These are phyloP conservation scores for Posidonia oceanica DNA, from an alignment of 116 monocot species.

Conservation along the genomic window DNA sequence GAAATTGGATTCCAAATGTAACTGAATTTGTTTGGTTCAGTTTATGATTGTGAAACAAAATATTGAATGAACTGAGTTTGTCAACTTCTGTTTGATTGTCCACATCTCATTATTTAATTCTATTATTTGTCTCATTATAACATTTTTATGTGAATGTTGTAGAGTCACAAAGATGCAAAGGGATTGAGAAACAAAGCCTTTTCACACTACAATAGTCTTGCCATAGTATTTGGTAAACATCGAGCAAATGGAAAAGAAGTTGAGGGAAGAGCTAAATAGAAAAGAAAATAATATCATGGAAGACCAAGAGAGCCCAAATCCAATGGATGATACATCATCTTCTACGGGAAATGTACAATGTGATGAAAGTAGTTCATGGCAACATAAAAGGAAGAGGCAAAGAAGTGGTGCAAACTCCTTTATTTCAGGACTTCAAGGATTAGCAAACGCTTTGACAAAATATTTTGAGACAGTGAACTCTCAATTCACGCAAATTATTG, in stretches of 20 bases:
- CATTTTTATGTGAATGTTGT: too few relatives aligned
- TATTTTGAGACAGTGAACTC: background rate
- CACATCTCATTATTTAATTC: too few relatives aligned
- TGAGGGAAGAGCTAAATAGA: background rate
- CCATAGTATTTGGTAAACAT: too few relatives aligned
- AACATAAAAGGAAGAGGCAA: background rate
- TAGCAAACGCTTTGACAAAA: background rate
- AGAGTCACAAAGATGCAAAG: too few relatives aligned
- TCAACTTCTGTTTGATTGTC: too few relatives aligned
- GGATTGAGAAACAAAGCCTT: background rate
- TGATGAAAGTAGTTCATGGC: too few relatives aligned
- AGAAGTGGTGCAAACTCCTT: slow-evolving; percentile 1
- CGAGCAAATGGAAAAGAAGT: background rate
- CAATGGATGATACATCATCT: background rate
- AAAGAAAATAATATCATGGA: background rate
- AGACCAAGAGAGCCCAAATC: background rate
- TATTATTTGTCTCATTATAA: too few relatives aligned
- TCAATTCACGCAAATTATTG: background rate
- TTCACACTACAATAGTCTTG: background rate
- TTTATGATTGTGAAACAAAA: too few relatives aligned
- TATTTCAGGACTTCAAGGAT: background rate
- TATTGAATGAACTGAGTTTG: too few relatives aligned
- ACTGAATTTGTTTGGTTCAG: too few relatives aligned
- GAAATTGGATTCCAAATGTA: too few relatives aligned
- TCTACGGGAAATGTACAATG: too few relatives aligned